Evolutionary conservation across 495 filamentous ascomycete genomes (phyloP), one percentile per base, ranked within the genome.

Genomic region (Halenospora varia): DNA sequence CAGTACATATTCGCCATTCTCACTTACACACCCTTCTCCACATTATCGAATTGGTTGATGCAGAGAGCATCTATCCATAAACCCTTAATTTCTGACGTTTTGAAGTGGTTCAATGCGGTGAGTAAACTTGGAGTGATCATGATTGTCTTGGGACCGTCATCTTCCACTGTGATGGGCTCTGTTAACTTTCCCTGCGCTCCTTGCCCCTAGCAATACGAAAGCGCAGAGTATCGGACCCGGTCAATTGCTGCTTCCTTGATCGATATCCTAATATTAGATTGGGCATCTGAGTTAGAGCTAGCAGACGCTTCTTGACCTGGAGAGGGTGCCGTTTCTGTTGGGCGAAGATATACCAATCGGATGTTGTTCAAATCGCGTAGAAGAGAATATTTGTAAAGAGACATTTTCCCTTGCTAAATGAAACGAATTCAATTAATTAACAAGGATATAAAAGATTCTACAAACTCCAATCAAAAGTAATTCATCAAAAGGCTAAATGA

Each of bases 1-100:
- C 24, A 48, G 56, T 75, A 75, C 17, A 75, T 71, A 57, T 53
- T 56, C 3, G 62, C 56, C 66, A 69, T 69, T 1, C 47, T 25
- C 54, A 69, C 57, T 42, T 69, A 62, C 10, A 39, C 20, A 0
- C 10, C 24, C 1, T 40, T 56, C 42, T 69, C 67, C 15, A 44
- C 44, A 0, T 35, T 0, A 39, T 68, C 52, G 13, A n/a, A 11
- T 47, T 68, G 64, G 40, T 67, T 60, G 52, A 57, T 62, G 55
- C 66, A 48, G 4, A 62, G 3, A 10, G 29, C 62, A 42, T 52
- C 50, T 13, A 54, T 49, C 54, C 41, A 63, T n/a, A 63, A 1
- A n/a, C 4, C 42, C 19, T 46, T 20, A 8, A n/a, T 46, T 46
- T 46, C 6, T 6, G 29, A 13, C 4, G 6, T 13, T 13, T 13